phyloP scores from a whole-genome alignment of 768 basidiomycete genomes.

The Boletus vermiculosoides region DNA sequence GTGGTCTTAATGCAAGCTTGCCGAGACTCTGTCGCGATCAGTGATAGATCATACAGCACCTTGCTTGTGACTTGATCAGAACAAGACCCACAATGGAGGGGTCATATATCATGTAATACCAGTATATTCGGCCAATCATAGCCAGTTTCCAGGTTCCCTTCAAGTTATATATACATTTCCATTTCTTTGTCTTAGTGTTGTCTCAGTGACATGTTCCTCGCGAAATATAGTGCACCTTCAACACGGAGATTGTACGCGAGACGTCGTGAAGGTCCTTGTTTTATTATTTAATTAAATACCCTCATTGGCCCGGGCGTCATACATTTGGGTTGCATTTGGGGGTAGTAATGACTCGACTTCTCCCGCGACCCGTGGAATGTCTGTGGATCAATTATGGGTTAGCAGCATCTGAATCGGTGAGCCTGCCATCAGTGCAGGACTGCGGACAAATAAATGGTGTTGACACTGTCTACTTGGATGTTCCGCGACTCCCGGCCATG shows the following conservation, averaged over 20 bases:
- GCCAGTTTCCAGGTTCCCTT: not conserved
- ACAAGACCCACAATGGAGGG: conserved; percentile 13
- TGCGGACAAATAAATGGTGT: not conserved
- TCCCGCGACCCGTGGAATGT: conserved; percentile 2
- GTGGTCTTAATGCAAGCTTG: conserved; percentile 8
- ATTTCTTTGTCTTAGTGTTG: not conserved
- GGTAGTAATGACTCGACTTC: conserved; percentile 1
- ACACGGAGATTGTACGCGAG: not conserved
- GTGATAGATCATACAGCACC: conserved; percentile 3
- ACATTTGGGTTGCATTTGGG: no score
- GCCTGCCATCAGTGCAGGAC: not conserved
- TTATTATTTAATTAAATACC: not conserved
- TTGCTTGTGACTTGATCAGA: conserved; percentile 11
- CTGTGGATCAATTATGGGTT: not conserved
- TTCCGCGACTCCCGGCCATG: not conserved
- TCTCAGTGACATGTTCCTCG: not conserved
- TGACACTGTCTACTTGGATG: not conserved
- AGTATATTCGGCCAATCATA: not conserved
- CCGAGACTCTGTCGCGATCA: conserved; percentile 14
- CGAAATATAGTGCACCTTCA: not conserved
- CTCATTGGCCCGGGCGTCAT: no score
- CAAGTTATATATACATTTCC: not conserved
- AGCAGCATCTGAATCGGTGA: not conserved
- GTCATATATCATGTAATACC: conserved; percentile 17
- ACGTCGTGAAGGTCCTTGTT: not conserved